Base-by-base conservation (phyloP, 768 basidiomycete species). In the Pleurotus tuber-regium region DNA sequence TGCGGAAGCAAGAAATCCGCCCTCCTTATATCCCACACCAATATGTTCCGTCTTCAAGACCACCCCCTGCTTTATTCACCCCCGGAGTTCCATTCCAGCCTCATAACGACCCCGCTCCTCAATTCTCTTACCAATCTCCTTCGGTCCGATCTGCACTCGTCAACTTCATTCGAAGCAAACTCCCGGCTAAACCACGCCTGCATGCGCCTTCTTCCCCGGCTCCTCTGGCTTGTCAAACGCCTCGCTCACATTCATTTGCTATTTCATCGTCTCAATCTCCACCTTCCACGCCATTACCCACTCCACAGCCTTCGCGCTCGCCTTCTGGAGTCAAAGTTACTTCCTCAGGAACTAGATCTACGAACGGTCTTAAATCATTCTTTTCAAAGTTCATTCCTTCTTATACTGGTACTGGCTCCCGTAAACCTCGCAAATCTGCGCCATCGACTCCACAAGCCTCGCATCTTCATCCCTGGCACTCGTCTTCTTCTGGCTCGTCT, bases 21-120 rank as follows among this genome's bases (percentile, higher is more conserved):
- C 36, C 63, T 2, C 67, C 66, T 29, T 66, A 64, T 63, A 43
- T 64, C 29, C 66, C 55, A 41, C 46, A 8, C 10, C 18, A 16
- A 23, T 35, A 16, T 21, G 23, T 30, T 33, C 46, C 28, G 12
- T 33, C 30, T 2, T 33, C 21, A 4, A 7, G 30, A 6, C 31
- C 46, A 14, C 14, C 11, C 23, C 35, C 35, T 7, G 19, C 19
- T 21, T 21, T 21, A 9, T 35, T 31, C 31, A 19, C 25, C 9
- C 46, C 46, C 14, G 46, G 46, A 18, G 35, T 33, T 4, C 46
- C 46, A 5, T 48, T 33, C 18, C 16, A 16, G 16, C 46, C 21
- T 26, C 46, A 36, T 8, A 12, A 48, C n/a, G 46, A 48, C 31
- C 46, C 46, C 12, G 31, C 31, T n/a, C 46, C 46, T 0, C 11